Evolutionary conservation across 1,284 basidiomycete genomes (phyloP).

Genomic region (Cystobasidium slooffiae): DNA sequence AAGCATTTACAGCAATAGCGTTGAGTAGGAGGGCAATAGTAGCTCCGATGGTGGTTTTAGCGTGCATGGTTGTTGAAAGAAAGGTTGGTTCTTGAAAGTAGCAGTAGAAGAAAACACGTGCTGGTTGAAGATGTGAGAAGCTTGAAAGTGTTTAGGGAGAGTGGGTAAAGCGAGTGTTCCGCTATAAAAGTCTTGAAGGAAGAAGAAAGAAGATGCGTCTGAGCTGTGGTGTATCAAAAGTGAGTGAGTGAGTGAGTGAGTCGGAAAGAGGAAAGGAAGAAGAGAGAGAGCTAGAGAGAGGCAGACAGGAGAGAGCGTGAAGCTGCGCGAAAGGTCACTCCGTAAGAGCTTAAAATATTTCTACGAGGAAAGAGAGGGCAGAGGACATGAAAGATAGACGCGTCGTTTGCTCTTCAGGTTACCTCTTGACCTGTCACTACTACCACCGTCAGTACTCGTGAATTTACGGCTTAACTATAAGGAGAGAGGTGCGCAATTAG

Average conservation of each 20-base stretch:
- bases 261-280: conserved; percentile 23
- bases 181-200: background rate
- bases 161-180: conserved; percentile 7
- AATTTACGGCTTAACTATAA: too few relatives aligned
- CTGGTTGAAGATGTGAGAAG: background rate
- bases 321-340: background rate
- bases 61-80: conserved; percentile 16
- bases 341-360: background rate
- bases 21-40: conserved; percentile 30
- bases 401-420: too few relatives aligned
- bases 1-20: conserved; percentile 33
- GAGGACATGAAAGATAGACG: background rate
- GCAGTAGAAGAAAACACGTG: background rate
- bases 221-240: background rate
- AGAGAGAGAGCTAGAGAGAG: background rate
- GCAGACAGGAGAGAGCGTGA: background rate
- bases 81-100: background rate
- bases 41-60: conserved; percentile 36
- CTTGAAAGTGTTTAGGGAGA: conserved; percentile 10
- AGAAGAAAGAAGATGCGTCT: background rate
- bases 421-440: too few relatives aligned
- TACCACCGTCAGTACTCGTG: too few relatives aligned
- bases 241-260: conserved; percentile 16
- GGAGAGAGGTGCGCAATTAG: too few relatives aligned
- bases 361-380: background rate